Evolutionary conservation across 1,284 basidiomycete genomes (phyloP), one percentile per base, ranked within the genome.

Genomic region (Cutaneotrichosporon cavernicola): DNA sequence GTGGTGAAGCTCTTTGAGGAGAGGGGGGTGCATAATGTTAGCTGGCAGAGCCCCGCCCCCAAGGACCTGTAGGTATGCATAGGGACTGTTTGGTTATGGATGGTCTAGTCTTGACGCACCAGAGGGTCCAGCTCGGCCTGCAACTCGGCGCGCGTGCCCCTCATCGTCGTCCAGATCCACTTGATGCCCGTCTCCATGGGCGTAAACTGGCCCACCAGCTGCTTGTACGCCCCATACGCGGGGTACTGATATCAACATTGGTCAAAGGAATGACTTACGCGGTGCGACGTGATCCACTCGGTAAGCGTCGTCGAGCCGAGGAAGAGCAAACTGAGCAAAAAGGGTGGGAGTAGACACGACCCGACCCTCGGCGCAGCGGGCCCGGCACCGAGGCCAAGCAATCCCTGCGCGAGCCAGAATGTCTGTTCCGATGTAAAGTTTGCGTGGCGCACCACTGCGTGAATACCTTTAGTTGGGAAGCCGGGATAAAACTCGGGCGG

Each of bases 371-470:
- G 36, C 14, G 14, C 31, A 31, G 11, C 13, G 71, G 76, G 70
- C 55, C 78, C 77, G 5, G 74, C 72, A 36, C 78, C 73, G 40
- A 72, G 64, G 13, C 73, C 76, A 52, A 79, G 77, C 57, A 78
- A 65, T 13, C 74, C 77, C 66, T 81, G 81, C 13, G 73, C 66
- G 68, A 92, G 87, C 92, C 92, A 96, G 81, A 94, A 92, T 9
- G 82, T 80, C 80, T 95, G 92, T 76, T 97, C 93, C 75, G 90
- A 92, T 0, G 89, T 82, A 79, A 93, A 95, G 78, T 97, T 97
- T 21, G 95, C 93, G 77, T 98, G 95, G 18, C 95, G 84, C 3
- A 86, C 88, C 83, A 88, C 92, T 1, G 86, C 85, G 90, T 91
- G 97, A 11, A 97, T 80, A 1, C 94, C 93, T 14, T 84, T 84